These are phyloP conservation scores for Zygotorulaspora chibaensis DNA, from an alignment of 805 yeast species.

Conservation along the genomic window DNA sequence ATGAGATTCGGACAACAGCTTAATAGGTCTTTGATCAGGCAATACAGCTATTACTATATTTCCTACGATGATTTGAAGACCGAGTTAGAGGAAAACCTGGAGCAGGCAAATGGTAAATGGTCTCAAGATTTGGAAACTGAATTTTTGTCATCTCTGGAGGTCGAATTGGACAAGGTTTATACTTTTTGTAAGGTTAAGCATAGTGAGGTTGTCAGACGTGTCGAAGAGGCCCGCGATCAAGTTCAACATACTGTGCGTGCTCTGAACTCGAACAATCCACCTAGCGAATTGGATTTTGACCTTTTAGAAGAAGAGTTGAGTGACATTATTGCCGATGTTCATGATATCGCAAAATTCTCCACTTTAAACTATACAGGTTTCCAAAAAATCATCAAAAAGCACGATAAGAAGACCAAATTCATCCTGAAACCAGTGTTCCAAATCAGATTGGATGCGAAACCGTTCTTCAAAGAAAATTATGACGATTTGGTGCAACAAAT, in stretches of 20 bases:
- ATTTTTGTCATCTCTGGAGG: conserved; percentile 69
- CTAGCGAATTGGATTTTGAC: conserved; percentile 65
- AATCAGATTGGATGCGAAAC: conserved; percentile 86
- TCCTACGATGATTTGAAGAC: conserved; percentile 88
- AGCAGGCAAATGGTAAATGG: conserved; percentile 58
- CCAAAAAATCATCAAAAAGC: conserved; percentile 94
- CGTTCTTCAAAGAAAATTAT: conserved; percentile 93
- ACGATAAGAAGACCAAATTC: conserved; percentile 82
- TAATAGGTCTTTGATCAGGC: conserved; percentile 82
- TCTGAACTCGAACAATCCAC: conserved; percentile 45
- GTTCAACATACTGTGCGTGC: conserved; percentile 64
- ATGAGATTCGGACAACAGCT: conserved; percentile 98
- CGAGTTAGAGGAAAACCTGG: conserved; percentile 65
- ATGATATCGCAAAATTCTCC: conserved; percentile 91
- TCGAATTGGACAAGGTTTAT: conserved; percentile 87
- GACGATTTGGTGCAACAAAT: conserved; percentile 85
- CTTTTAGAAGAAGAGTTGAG: conserved; percentile 70
- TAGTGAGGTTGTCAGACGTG: conserved; percentile 78
- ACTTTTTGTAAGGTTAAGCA: conserved; percentile 86
- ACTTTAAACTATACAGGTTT: conserved; percentile 94
- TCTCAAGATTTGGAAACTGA: conserved; percentile 72
- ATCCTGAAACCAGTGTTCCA: conserved; percentile 88
- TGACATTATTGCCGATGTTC: conserved; percentile 94
- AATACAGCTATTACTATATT: conserved; percentile 86
- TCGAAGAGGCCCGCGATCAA: conserved; percentile 72